Percentiles rank a stretch among this genome's conserved stretches.
Evolutionary conservation across 768 basidiomycete genomes (phyloP).

Genomic region (Lactifluus pinguis): DNA sequence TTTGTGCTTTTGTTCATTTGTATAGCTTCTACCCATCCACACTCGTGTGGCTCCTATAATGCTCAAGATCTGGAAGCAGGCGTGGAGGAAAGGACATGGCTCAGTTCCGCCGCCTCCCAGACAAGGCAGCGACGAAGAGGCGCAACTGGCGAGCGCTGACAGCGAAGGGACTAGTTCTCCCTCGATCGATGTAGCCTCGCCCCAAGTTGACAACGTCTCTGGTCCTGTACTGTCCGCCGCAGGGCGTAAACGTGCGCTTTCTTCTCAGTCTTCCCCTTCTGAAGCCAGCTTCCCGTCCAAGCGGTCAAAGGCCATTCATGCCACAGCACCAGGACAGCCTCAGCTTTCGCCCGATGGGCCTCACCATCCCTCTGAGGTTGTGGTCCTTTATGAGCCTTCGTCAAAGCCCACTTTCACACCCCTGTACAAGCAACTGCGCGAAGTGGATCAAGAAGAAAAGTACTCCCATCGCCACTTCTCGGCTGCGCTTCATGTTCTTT

Average conservation of each 20-base stretch:
- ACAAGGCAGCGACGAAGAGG: slow-evolving; percentile 15
- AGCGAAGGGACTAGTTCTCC: slow-evolving; percentile 18
- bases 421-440: slow-evolving; percentile 40
- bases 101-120: slow-evolving; percentile 5
- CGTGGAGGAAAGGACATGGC: slow-evolving; percentile 34
- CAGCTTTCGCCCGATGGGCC: not conserved
- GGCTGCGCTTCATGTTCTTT: slow-evolving; percentile 37
- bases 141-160: slow-evolving; percentile 8
- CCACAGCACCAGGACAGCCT: not conserved
- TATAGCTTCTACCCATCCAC: not conserved
- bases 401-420: slow-evolving; percentile 30
- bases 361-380: slow-evolving; percentile 36
- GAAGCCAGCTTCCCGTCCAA: slow-evolving; percentile 1
- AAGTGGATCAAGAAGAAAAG: slow-evolving; percentile 33
- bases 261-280: not conserved
- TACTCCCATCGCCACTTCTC: slow-evolving; percentile 36
- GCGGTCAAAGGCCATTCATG: not conserved
- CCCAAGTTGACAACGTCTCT: slow-evolving; percentile 13
- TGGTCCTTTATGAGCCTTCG: slow-evolving; percentile 44
- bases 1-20: too few relatives aligned
- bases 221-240: slow-evolving; percentile 12
- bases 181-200: slow-evolving; percentile 11
- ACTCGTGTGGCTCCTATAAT: slow-evolving; percentile 23
- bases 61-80: slow-evolving; percentile 44
- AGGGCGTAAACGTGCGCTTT: slow-evolving; percentile 8